Percentiles rank a stretch among this genome's conserved stretches.
These are phyloP conservation scores for Thymus mandschuricus DNA, from an alignment of 257 asterid species.

Conservation along the genomic window DNA sequence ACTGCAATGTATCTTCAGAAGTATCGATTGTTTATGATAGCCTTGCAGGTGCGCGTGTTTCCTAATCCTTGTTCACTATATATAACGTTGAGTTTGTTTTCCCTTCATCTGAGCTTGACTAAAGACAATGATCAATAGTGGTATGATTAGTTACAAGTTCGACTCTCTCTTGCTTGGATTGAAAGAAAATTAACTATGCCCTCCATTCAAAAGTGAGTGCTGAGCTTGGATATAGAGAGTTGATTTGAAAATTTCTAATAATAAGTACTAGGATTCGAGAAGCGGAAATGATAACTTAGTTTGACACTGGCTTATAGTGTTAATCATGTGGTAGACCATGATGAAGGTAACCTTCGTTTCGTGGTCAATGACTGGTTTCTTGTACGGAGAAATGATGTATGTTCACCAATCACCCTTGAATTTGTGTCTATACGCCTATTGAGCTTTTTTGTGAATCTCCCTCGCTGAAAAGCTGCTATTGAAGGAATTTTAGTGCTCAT, in stretches of 20 bases:
- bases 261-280: not conserved
- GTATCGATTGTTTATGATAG: slow-evolving; percentile 49
- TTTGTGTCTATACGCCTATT: too few species aligned
- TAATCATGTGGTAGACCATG: not conserved
- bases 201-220: not conserved
- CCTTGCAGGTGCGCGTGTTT: slow-evolving; percentile 64
- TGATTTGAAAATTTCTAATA: not conserved
- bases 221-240: not conserved
- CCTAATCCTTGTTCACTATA: slow-evolving; percentile 4
- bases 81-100: not conserved
- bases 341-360: not conserved
- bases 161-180: not conserved
- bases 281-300: slow-evolving; percentile 1
- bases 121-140: not conserved
- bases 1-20: slow-evolving; percentile 50
- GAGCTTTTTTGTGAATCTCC: not conserved
- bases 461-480: not conserved
- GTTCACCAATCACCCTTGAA: not conserved
- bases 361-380: not conserved
- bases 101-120: not conserved
- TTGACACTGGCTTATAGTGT: not conserved
- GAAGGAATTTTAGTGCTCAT: slow-evolving; percentile 2
- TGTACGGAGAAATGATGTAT: not conserved
- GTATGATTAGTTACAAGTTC: not conserved
- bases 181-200: not conserved